phyloP scores from a whole-genome alignment of 2,329 filamentous ascomycete genomes.

The Venturia carpophila region DNA sequence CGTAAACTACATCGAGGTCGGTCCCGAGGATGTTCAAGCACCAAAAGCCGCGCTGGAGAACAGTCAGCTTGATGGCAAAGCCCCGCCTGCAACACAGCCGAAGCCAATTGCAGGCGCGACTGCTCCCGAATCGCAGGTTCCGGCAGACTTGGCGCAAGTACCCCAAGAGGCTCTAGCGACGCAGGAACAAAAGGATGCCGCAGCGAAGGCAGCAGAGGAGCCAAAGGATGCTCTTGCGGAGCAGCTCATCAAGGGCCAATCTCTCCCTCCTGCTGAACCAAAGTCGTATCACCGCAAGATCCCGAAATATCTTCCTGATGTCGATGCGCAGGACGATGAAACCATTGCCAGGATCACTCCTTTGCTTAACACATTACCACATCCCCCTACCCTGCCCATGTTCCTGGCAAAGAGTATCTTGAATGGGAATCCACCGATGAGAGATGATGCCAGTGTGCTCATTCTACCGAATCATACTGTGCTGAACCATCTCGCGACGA shows the following conservation, averaged over 20 bases:
- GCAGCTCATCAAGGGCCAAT: constrained; percentile 23
- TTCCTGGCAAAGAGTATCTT: constrained; percentile 93
- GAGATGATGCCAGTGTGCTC: constrained; percentile 95
- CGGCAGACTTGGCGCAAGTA: constrained; percentile 34
- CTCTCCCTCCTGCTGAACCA: constrained; percentile 33
- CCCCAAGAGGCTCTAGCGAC: constrained; percentile 26
- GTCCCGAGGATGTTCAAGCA: constrained; percentile 53
- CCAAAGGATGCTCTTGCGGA: constrained; percentile 20
- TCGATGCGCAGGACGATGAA: constrained; percentile 72
- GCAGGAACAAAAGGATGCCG: constrained; percentile 19
- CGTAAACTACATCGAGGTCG: constrained; percentile 96
- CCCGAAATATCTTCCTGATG: constrained; percentile 77
- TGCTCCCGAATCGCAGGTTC: constrained; percentile 33
- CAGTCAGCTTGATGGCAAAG: background rate
- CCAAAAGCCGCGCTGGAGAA: constrained; percentile 9
- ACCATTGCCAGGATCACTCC: constrained; percentile 65
- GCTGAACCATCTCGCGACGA: constrained; percentile 91
- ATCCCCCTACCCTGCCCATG: constrained; percentile 76
- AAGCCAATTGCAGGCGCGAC: constrained; percentile 23
- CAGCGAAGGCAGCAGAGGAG: constrained; percentile 25
- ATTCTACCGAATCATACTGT: constrained; percentile 97
- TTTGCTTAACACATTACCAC: constrained; percentile 70
- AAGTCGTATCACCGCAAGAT: constrained; percentile 64
- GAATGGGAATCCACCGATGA: constrained; percentile 84
- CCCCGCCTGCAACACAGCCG: constrained; percentile 20